Evolutionary conservation across 2,329 filamentous ascomycete genomes (phyloP).

Genomic region (Scedosporium boydii): DNA sequence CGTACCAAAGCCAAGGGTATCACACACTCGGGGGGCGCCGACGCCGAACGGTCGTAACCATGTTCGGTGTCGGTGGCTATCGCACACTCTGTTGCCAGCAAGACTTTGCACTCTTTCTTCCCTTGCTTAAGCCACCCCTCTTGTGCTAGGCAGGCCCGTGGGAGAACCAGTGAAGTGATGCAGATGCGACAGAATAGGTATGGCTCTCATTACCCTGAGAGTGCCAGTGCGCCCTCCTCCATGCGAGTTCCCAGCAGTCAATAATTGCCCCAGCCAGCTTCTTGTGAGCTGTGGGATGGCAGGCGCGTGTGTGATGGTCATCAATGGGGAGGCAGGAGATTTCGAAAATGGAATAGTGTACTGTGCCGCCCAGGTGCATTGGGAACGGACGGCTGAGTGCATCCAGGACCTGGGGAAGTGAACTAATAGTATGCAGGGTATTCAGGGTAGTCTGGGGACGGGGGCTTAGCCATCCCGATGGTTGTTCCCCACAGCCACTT

Average conservation of each 20-base stretch:
- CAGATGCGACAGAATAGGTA: no score
- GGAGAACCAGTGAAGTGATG: no score
- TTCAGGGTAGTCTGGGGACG: background rate
- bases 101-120: no score
- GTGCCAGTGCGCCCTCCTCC: background rate
- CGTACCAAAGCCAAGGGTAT: background rate
- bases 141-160: no score
- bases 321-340: background rate
- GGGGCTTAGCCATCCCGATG: background rate
- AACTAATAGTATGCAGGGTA: background rate
- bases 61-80: background rate
- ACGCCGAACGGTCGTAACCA: background rate
- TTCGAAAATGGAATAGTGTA: background rate
- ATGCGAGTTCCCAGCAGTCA: background rate
- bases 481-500: background rate
- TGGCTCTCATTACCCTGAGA: no score
- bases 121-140: no score
- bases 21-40: background rate
- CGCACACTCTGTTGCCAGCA: background rate
- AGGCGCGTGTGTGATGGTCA: background rate
- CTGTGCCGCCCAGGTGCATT: background rate
- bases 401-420: background rate
- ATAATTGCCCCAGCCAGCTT: background rate
- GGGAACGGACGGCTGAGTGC: background rate
- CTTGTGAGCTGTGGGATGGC: background rate